Evolutionary conservation across 192 early-diverging fungal species (phyloP), one percentile per base, ranked within the genome.

Genomic region (Podila horticola): DNA sequence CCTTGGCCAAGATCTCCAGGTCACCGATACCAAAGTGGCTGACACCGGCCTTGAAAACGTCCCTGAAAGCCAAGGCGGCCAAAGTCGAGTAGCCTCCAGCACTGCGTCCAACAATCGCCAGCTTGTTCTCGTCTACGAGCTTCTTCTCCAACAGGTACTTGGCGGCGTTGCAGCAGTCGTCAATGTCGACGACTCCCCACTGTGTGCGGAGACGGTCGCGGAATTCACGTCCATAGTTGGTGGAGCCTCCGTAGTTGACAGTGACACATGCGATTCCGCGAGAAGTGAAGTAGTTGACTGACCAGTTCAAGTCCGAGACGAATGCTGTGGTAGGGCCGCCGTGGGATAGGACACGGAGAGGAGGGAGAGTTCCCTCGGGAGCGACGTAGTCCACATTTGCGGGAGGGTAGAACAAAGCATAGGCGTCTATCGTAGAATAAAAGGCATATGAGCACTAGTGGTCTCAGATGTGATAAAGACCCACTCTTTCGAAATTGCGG

Each of bases 231-330:
- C 94, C 94, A 77, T 92, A 93, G 24, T 89, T 91, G 2, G 89
- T 88, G 1, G 91, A 93, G 2, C 94, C 94, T 58, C 94, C 93
- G 67, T 95, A 95, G 79, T 95, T 93, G 69, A 93, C 88, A 61
- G 94, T 88, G 5, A 86, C 89, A 33, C 92, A 84, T 0, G 89
- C 94, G 64, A 92, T 92, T 2, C 93, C 94, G 36, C 94, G 91
- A 17, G 91, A 89, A 2, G 93, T 94, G 87, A 91, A 95, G 84
- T 88, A 95, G 74, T 91, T 89, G 63, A 93, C 86, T 31, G 62
- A 71, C 60, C 75, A 84, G 63, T 79, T 76, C 55, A 90, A 84
- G 36, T 84, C 72, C 2, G 86, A 72, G 33, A 59, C 31, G 0
- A 82, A 77, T 0, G 82, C 73, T 0, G 67, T 29, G 5, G 92